phyloP scores from a whole-genome alignment of 371 early-diverging fungal genomes.

The Syncephalastrum monosporum region DNA sequence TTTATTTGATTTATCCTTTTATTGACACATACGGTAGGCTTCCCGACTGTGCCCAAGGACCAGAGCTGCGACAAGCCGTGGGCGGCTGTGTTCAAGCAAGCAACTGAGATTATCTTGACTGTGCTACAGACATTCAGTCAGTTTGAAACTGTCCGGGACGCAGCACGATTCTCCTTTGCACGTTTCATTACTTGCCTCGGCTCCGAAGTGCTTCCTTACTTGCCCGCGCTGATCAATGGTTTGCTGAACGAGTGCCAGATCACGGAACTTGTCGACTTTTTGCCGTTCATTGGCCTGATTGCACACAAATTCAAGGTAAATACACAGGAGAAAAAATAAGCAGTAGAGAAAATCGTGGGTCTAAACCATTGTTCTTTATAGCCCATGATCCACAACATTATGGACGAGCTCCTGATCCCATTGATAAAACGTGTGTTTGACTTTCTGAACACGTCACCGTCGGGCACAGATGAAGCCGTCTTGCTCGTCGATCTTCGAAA shows the following conservation, averaged over 20 bases:
- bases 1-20: not conserved
- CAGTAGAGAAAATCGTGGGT: not conserved
- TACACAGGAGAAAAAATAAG: slow-evolving; percentile 1
- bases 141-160: slow-evolving; percentile 78
- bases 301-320: slow-evolving; percentile 87
- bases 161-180: slow-evolving; percentile 82
- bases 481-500: slow-evolving; percentile 75
- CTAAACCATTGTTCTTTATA: slow-evolving; percentile 7
- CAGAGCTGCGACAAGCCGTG: slow-evolving; percentile 52
- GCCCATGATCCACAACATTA: slow-evolving; percentile 53
- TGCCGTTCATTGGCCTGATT: slow-evolving; percentile 83
- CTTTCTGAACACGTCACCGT: slow-evolving; percentile 77
- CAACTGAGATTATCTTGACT: slow-evolving; percentile 76
- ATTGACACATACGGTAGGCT: slow-evolving; percentile 46
- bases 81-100: slow-evolving; percentile 75
- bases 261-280: slow-evolving; percentile 82
- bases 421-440: slow-evolving; percentile 81
- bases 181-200: slow-evolving; percentile 88
- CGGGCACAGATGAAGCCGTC: slow-evolving; percentile 89
- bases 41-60: slow-evolving; percentile 67
- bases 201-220: slow-evolving; percentile 74
- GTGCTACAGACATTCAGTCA: slow-evolving; percentile 71
- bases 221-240: slow-evolving; percentile 79
- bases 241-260: slow-evolving; percentile 75
- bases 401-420: slow-evolving; percentile 79